Evolutionary conservation across 495 filamentous ascomycete genomes (phyloP).

Genomic region (Talaromyces wortmannii): DNA sequence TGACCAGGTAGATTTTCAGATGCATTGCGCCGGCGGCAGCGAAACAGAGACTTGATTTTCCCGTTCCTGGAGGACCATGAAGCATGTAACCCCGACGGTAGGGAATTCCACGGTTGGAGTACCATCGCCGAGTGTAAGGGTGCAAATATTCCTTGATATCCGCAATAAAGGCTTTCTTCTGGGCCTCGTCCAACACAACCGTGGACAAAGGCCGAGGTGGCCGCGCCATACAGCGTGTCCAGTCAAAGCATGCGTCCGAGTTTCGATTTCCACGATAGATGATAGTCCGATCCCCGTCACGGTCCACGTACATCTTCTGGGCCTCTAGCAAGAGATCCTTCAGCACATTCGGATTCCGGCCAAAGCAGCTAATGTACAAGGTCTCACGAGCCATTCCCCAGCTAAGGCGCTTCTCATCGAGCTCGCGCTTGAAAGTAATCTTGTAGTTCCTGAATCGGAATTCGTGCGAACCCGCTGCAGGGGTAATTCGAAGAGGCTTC

Average conservation of each 20-base stretch:
- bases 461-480: slow-evolving; percentile 55
- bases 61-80: slow-evolving; percentile 41
- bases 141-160: slow-evolving; percentile 90
- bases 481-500: slow-evolving; percentile 57
- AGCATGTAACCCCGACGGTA: slow-evolving; percentile 42
- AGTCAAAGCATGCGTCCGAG: slow-evolving; percentile 34
- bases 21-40: slow-evolving; percentile 36
- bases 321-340: slow-evolving; percentile 64
- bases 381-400: slow-evolving; percentile 45
- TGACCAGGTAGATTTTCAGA: slow-evolving; percentile 39
- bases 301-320: slow-evolving; percentile 45
- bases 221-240: slow-evolving; percentile 61
- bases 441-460: slow-evolving; percentile 56
- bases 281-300: slow-evolving; percentile 55
- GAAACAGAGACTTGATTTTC: slow-evolving; percentile 46
- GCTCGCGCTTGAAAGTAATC: slow-evolving; percentile 46
- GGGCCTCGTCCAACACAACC: slow-evolving; percentile 68
- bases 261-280: slow-evolving; percentile 52
- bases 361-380: slow-evolving; percentile 58
- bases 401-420: slow-evolving; percentile 17
- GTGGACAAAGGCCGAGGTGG: slow-evolving; percentile 74
- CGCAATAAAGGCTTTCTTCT: slow-evolving; percentile 64
- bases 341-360: slow-evolving; percentile 36
- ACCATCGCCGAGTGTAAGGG: slow-evolving; percentile 67
- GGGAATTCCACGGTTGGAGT: slow-evolving; percentile 59